Evolutionary conservation across 2,329 filamentous ascomycete species (phyloP), one percentile per base, ranked within the genome.

Genomic region (Apiospora kogelbergensis): DNA sequence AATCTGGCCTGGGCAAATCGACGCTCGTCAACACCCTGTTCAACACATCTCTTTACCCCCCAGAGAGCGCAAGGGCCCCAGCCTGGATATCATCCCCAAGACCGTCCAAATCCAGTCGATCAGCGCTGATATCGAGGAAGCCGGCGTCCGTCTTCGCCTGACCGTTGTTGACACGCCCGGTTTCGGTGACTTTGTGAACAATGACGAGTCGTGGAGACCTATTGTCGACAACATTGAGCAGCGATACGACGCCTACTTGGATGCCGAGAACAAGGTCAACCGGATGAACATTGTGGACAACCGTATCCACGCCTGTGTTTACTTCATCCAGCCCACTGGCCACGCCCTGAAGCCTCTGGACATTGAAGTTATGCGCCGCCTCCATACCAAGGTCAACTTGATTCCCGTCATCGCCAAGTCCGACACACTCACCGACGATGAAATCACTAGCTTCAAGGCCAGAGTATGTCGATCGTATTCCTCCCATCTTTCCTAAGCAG

Each of bases 211-310:
- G 37, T 99, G 96, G 96, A 91, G 96, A 79, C 96, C 96, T 69
- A 99, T 99, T 83, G 92, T 98, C 77, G 96, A 99, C 87, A 98
- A 98, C 88, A 98, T 99, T 78, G 96, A 99, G 88, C 94, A 97
- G 88, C 93, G 96, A 76, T 99, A 96, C 79, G 96, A 99, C 83
- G 95, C 96, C 67, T 99, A 98, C 83, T 88, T 99, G 70, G 96
- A 99, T 83, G 95, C 96, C 63, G 96, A 99, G 89, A 99, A 99
- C 90, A 99, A 98, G 90, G 94, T 99, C 81, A 99, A 99, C 88
- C 94, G 96, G 78, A 97, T 98, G 91, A 99, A 99, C 89, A 98
- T 98, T 82, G 92, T 99, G 72, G 96, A 99, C 85, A 99, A 98
- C 88, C 93, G 96, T 77, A 97, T 99, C 73, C 96, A 99, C 78